Evolutionary conservation across 2,329 filamentous ascomycete genomes (phyloP).

Genomic region (Hawksworthiomyces lignivorus): DNA sequence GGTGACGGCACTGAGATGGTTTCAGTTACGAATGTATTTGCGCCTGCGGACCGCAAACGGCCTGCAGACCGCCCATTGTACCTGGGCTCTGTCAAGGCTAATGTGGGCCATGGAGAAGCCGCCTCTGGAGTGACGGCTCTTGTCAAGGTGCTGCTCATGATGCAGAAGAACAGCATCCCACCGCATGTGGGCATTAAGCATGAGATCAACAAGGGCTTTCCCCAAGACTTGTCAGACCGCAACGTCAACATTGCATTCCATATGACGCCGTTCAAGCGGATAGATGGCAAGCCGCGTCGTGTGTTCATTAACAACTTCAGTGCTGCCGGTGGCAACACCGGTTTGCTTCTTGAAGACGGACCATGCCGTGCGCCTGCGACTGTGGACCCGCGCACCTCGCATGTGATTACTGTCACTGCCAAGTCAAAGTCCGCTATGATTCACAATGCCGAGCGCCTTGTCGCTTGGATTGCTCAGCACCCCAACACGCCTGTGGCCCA

Average conservation of each 20-base stretch:
- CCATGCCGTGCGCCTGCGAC: slow-evolving; percentile 28
- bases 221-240: slow-evolving; percentile 46
- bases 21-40: slow-evolving; percentile 55
- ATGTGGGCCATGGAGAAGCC: slow-evolving; percentile 55
- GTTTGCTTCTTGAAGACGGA: slow-evolving; percentile 56
- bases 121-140: slow-evolving; percentile 56
- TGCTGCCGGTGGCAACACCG: slow-evolving; percentile 65
- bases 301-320: slow-evolving; percentile 62
- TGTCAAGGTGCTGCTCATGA: slow-evolving; percentile 58
- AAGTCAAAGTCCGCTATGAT: slow-evolving; percentile 49
- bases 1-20: slow-evolving; percentile 78
- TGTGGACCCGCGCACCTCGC: slow-evolving; percentile 45
- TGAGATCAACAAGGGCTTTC: slow-evolving; percentile 52
- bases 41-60: slow-evolving; percentile 38
- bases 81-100: slow-evolving; percentile 57
- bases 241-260: slow-evolving; percentile 53
- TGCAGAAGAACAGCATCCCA: slow-evolving; percentile 54
- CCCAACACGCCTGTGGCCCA: slow-evolving; percentile 46
- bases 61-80: slow-evolving; percentile 46
- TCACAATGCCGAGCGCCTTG: slow-evolving; percentile 48
- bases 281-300: slow-evolving; percentile 37
- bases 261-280: slow-evolving; percentile 41
- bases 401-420: slow-evolving; percentile 52
- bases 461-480: slow-evolving; percentile 44
- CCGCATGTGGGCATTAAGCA: slow-evolving; percentile 62